A percentile compares a stretch with the other conserved stretches of the same genome.
Evolutionary conservation across 2,329 filamentous ascomycete species (phyloP).

Genomic region (Stagonosporopsis vannaccii): DNA sequence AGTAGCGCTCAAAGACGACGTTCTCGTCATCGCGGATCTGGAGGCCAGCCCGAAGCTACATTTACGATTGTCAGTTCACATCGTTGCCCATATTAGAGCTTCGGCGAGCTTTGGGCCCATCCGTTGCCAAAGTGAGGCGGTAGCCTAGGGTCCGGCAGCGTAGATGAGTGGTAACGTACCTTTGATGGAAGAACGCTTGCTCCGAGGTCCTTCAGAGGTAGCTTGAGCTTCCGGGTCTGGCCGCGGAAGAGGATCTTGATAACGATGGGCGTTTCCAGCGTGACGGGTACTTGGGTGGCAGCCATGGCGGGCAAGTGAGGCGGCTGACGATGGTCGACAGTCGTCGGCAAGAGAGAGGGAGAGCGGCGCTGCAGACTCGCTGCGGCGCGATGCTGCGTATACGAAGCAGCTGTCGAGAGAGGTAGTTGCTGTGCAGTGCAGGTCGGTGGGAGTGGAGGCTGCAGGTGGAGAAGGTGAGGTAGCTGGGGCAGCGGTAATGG

Average conservation of each 20-base stretch:
- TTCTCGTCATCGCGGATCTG: slow-evolving; percentile 67
- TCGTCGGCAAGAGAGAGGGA: slow-evolving; percentile 1
- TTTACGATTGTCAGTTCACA: slow-evolving; percentile 25
- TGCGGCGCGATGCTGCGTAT: slow-evolving; percentile 16
- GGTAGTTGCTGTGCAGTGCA: slow-evolving; percentile 9
- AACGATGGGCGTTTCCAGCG: slow-evolving; percentile 77
- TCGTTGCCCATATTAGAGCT: neutral
- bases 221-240: slow-evolving; percentile 81
- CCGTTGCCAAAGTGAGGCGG: slow-evolving; percentile 26
- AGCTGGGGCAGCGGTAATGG: slow-evolving; percentile 18
- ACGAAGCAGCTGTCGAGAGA: slow-evolving; percentile 7
- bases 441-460: slow-evolving; percentile 10
- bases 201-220: slow-evolving; percentile 84
- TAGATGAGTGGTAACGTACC: slow-evolving; percentile 63
- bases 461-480: slow-evolving; percentile 20
- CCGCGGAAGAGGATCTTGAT: slow-evolving; percentile 85
- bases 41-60: slow-evolving; percentile 68
- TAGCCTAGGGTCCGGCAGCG: slow-evolving; percentile 21
- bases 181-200: slow-evolving; percentile 78
- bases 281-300: slow-evolving; percentile 57
- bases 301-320: slow-evolving; percentile 44
- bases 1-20: slow-evolving; percentile 87
- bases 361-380: slow-evolving; percentile 21
- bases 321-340: slow-evolving; percentile 4
- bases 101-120: slow-evolving; percentile 10